Conservation (phyloP, 805 yeast genomes). For the Vanderwaltozyma tropicalis region DNA sequence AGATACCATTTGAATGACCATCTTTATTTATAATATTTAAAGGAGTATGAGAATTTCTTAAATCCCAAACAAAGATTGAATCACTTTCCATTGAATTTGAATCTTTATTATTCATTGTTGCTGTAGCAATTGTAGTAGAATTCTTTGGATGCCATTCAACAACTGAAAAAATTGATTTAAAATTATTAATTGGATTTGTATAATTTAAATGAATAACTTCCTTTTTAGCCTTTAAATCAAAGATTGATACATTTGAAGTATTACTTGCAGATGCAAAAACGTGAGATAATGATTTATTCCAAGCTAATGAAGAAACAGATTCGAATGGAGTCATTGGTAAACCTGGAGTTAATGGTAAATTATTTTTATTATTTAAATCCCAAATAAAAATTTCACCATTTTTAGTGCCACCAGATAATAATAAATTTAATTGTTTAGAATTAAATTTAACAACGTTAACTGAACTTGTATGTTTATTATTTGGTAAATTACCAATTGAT, state of each 20-base stretch:
- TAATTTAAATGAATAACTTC: constrained; percentile 82
- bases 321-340: constrained; percentile 70
- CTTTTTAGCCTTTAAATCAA: constrained; percentile 83
- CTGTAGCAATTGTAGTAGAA: constrained; percentile 80
- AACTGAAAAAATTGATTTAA: constrained; percentile 60
- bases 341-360: constrained; percentile 53
- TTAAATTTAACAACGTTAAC: constrained; percentile 71
- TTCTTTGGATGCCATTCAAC: constrained; percentile 94
- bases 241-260: constrained; percentile 77
- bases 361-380: constrained; percentile 62
- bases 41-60: constrained; percentile 89
- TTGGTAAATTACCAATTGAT: constrained; percentile 41
- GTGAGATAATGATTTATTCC: constrained; percentile 79
- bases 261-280: constrained; percentile 81
- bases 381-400: constrained; percentile 77
- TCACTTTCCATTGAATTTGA: constrained; percentile 36
- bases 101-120: constrained; percentile 40
- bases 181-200: constrained; percentile 38
- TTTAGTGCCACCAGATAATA: constrained; percentile 81
- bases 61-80: constrained; percentile 75
- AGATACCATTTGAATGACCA: constrained; percentile 82
- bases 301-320: constrained; percentile 69
- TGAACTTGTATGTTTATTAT: constrained; percentile 53
- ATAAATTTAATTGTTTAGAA: constrained; percentile 54
- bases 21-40: constrained; percentile 42